Conservation (phyloP, 768 basidiomycete species). For the Russula virescens region DNA sequence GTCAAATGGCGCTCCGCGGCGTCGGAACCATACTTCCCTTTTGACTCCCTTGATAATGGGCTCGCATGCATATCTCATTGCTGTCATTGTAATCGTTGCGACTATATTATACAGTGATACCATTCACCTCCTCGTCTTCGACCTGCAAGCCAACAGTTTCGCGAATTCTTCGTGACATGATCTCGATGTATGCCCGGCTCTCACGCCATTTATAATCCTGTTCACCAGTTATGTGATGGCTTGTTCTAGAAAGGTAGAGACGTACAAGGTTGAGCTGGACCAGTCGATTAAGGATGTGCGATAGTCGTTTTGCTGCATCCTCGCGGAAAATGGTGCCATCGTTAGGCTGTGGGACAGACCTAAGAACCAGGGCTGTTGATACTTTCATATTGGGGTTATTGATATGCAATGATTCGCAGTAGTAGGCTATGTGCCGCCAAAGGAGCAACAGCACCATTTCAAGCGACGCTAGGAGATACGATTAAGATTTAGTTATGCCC, state of each 20-base stretch:
- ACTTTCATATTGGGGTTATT: conserved; percentile 39
- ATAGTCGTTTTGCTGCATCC: conserved; percentile 52
- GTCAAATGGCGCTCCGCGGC: conserved; percentile 74
- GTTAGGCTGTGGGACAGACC: conserved; percentile 46
- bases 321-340: conserved; percentile 53
- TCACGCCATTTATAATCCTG: conserved; percentile 52
- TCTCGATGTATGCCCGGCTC: conserved; percentile 65
- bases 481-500: not conserved
- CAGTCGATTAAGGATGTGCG: conserved; percentile 50
- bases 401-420: conserved; percentile 39
- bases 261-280: conserved; percentile 47
- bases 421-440: conserved; percentile 75
- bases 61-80: conserved; percentile 7
- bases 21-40: conserved; percentile 79
- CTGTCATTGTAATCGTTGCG: conserved; percentile 12
- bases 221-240: conserved; percentile 18
- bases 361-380: conserved; percentile 44
- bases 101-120: conserved; percentile 12
- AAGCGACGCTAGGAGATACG: conserved; percentile 44
- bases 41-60: conserved; percentile 32
- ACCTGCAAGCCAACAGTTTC: conserved; percentile 58
- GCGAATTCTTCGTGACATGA: conserved; percentile 65
- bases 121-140: conserved; percentile 20
- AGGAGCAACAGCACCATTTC: conserved; percentile 78
- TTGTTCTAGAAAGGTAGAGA: conserved; percentile 22